Base-by-base conservation (phyloP, 108 stramenopile species). In the Nitzschia inconspicua region DNA sequence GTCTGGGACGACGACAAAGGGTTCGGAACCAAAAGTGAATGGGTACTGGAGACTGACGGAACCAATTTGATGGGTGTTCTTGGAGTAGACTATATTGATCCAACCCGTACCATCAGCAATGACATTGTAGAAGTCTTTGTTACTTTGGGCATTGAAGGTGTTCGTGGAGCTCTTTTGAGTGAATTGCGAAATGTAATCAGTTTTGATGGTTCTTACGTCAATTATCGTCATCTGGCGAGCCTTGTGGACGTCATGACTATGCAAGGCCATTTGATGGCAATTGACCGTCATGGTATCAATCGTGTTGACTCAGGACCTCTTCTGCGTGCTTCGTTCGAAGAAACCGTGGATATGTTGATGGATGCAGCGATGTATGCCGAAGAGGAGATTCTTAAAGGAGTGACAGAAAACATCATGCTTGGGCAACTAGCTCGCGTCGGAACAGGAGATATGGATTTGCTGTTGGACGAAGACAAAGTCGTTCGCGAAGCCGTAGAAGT, bases 321-420 rank as follows among this genome's bases (percentile, higher is more conserved):
- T 44, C 75, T 97, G 39, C 86, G 96, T 43, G 84, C 86, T 60
- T 96, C 95, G 20, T 99, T 99, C 70, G 98, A 99, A 79, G 97
- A 99, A 79, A 99, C 98, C 19, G 96, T 97, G 23, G 98, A 99
- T 68, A 93, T 98, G 83, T 68, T 99, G 52, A 98, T 97, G 89
- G 94, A 97, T 65, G 91, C 97, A 35, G 96, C 98, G 8, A 68
- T 88, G 42, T 97, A 84, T 70, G 93, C 94, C 4, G 95, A 98
- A 63, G 82, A 83, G 58, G 97, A 99, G 66, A 78, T 91, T 27
- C 80, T 99, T 6, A 86, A 86, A 63, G 96, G 97, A 22, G 97
- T 99, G 6, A 96, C 96, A 19, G 95, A 97, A 66, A 99, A 98
- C 62, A 96, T 99, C 50, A 95, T 99, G 96, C 85, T 98, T 80